These are phyloP conservation scores for Asterophora lycoperdoides DNA, from an alignment of 768 basidiomycete genomes.

Conservation along the genomic window DNA sequence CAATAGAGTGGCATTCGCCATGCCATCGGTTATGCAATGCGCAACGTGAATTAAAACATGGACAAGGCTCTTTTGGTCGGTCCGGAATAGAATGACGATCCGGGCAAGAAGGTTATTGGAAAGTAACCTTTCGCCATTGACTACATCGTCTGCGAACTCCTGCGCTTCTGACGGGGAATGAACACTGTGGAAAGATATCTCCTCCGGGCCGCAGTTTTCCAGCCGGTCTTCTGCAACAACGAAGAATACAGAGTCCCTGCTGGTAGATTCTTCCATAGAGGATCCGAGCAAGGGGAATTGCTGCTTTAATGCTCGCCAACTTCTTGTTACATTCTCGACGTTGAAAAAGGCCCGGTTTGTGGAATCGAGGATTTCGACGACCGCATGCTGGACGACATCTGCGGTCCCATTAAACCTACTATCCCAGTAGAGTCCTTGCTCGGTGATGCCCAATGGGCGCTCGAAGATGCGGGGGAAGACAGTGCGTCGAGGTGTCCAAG, in stretches of 20 bases:
- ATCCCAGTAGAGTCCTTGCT: constrained; percentile 42
- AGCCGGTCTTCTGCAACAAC: constrained; percentile 37
- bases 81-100: constrained; percentile 37
- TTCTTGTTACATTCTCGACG: constrained; percentile 31
- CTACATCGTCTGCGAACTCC: constrained; percentile 22
- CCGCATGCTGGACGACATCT: constrained; percentile 35
- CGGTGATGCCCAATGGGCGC: constrained; percentile 37
- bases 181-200: constrained; percentile 34
- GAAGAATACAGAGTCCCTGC: constrained; percentile 31
- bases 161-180: constrained; percentile 32
- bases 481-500: constrained; percentile 6
- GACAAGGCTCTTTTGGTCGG: constrained; percentile 30
- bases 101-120: constrained; percentile 40
- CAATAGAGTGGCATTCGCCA: constrained; percentile 36
- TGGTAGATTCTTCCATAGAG: constrained; percentile 29
- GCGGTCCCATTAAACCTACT: constrained; percentile 38
- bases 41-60: constrained; percentile 43
- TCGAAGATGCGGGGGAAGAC: constrained; percentile 20
- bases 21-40: constrained; percentile 50
- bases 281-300: constrained; percentile 48
- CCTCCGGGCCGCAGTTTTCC: constrained; percentile 25
- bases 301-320: constrained; percentile 46
- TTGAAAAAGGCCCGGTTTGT: constrained; percentile 15
- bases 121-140: constrained; percentile 33
- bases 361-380: constrained; percentile 21